phyloP scores from a whole-genome alignment of 495 filamentous ascomycete species.

The Aspergillus nanangensis region DNA sequence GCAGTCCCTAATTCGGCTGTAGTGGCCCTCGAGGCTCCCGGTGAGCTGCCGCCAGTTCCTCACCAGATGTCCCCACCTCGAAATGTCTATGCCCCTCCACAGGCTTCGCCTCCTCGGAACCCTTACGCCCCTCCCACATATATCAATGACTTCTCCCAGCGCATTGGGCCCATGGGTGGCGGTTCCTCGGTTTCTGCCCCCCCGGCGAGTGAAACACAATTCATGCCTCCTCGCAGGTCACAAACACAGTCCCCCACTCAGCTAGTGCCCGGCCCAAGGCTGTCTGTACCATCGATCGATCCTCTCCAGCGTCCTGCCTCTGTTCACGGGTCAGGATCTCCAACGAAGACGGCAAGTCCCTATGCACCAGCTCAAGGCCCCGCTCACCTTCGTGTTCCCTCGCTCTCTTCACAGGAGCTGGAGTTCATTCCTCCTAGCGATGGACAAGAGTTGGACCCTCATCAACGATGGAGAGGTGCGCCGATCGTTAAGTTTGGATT shows the following conservation, averaged over 20 bases:
- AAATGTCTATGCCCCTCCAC: no score
- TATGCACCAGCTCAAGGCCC: constrained; percentile 29
- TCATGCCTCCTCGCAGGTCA: constrained; percentile 62
- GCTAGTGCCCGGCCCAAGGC: constrained; percentile 46
- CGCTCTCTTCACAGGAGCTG: constrained; percentile 44
- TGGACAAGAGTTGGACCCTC: constrained; percentile 70
- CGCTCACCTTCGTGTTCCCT: constrained; percentile 24
- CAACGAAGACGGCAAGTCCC: constrained; percentile 34
- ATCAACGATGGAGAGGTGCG: constrained; percentile 84
- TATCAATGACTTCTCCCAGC: constrained; percentile 52
- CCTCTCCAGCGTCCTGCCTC: constrained; percentile 64
- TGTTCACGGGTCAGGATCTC: constrained; percentile 52
- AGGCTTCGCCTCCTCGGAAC: constrained; percentile 25
- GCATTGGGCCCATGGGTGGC: constrained; percentile 40
- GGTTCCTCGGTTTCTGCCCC: constrained; percentile 23
- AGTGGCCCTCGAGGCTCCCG: not conserved
- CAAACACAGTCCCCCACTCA: constrained; percentile 81
- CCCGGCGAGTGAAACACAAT: constrained; percentile 20
- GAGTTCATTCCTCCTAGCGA: constrained; percentile 66
- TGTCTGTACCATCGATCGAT: constrained; percentile 45
- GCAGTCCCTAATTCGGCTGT: not conserved
- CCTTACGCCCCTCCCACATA: constrained; percentile 39
- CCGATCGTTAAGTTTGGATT: constrained; percentile 87
- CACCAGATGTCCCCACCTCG: not conserved
- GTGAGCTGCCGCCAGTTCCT: not conserved